phyloP scores from a whole-genome alignment of 768 basidiomycete genomes.

The Leccinum disarticulatum region DNA sequence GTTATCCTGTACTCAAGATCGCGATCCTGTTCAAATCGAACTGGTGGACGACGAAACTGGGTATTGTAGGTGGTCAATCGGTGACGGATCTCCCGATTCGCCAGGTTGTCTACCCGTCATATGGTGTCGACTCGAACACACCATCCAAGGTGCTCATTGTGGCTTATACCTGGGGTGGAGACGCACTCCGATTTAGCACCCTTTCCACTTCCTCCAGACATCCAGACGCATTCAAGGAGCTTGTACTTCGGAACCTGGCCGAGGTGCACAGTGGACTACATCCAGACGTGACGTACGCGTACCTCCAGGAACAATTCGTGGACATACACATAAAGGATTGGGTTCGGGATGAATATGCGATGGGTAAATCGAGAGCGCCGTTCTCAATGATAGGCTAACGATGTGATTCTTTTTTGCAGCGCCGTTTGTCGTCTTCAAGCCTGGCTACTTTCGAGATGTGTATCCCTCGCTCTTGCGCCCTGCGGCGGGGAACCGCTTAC shows the following conservation, averaged over 20 bases:
- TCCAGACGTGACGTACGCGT: slow-evolving; percentile 7
- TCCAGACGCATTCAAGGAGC: neutral
- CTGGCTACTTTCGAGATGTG: slow-evolving; percentile 35
- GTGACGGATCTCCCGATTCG: slow-evolving; percentile 12
- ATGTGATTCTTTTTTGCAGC: slow-evolving; percentile 21
- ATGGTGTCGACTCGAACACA: slow-evolving; percentile 7
- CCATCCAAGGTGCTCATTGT: slow-evolving; percentile 13
- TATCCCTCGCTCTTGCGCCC: slow-evolving; percentile 33
- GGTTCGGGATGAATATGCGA: slow-evolving; percentile 30
- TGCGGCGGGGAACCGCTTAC: slow-evolving; percentile 17
- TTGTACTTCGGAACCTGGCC: slow-evolving; percentile 6
- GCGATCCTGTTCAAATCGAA: slow-evolving; percentile 14
- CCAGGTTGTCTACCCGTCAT: slow-evolving; percentile 8
- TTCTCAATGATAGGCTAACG: neutral
- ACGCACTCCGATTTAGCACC: neutral
- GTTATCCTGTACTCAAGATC: neutral
- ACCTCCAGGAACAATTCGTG: neutral
- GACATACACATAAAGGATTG: slow-evolving; percentile 34
- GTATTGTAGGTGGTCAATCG: slow-evolving; percentile 12
- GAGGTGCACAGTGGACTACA: neutral
- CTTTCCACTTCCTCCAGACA: neutral
- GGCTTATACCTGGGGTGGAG: neutral
- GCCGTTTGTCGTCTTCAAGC: slow-evolving; percentile 39
- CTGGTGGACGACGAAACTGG: slow-evolving; percentile 15
- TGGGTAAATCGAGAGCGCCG: slow-evolving; percentile 31